Percentiles rank a stretch among this genome's conserved stretches.
phyloP scores from a whole-genome alignment of 371 early-diverging fungal species.

The Mortierella sp. region DNA sequence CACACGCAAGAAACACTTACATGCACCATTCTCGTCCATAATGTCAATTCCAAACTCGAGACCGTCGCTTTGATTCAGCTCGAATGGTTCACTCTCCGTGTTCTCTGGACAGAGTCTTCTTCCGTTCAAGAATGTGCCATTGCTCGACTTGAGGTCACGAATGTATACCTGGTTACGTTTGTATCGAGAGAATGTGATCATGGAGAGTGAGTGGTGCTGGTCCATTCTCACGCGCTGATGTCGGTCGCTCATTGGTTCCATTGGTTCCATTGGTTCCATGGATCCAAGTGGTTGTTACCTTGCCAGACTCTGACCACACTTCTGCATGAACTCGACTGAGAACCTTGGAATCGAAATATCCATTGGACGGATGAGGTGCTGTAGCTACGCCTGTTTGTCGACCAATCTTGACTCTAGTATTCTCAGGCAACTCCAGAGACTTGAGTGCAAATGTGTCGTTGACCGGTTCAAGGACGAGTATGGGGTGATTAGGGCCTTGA shows the following conservation, averaged over 20 bases:
- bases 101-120: conserved; percentile 77
- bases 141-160: conserved; percentile 84
- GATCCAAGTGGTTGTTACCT: conserved; percentile 81
- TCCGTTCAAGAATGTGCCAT: conserved; percentile 91
- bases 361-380: conserved; percentile 74
- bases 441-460: conserved; percentile 72
- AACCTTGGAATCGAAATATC: conserved; percentile 90
- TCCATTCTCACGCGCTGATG: too few species aligned
- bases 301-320: conserved; percentile 76
- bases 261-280: conserved; percentile 70
- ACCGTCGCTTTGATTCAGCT: conserved; percentile 70
- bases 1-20: conserved; percentile 62
- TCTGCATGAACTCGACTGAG: conserved; percentile 87
- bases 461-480: conserved; percentile 66
- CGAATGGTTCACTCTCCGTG: conserved; percentile 68
- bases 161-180: conserved; percentile 79
- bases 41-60: conserved; percentile 93
- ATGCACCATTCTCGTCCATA: conserved; percentile 65
- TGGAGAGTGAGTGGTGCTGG: too few species aligned
- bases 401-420: conserved; percentile 73
- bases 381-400: conserved; percentile 79
- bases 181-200: too few species aligned
- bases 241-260: too few species aligned
- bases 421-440: conserved; percentile 66
- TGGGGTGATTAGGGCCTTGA: conserved; percentile 15